Evolutionary conservation across 371 early-diverging fungal genomes (phyloP).

Genomic region (Lichtheimia hyalospora): DNA sequence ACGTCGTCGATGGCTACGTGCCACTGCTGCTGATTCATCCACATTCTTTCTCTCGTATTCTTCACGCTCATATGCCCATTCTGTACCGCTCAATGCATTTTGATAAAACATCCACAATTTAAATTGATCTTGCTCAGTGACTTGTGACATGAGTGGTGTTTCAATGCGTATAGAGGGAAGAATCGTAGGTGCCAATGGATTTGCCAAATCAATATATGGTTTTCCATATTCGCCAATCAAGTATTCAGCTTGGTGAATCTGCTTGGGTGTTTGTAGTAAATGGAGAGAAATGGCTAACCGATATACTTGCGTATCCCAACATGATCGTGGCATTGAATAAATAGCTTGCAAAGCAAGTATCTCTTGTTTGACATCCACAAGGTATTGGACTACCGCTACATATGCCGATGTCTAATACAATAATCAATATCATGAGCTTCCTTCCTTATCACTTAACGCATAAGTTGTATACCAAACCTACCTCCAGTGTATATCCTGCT

Average conservation of each 20-base stretch:
- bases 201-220: slow-evolving; percentile 31
- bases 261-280: slow-evolving; percentile 32
- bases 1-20: neutral
- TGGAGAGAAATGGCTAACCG: slow-evolving; percentile 36
- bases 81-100: slow-evolving; percentile 21
- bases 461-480: slow-evolving; percentile 3
- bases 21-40: slow-evolving; percentile 6
- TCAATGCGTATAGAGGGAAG: slow-evolving; percentile 28
- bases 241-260: slow-evolving; percentile 34
- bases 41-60: slow-evolving; percentile 11
- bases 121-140: slow-evolving; percentile 32
- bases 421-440: neutral
- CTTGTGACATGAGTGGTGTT: slow-evolving; percentile 31
- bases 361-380: slow-evolving; percentile 22
- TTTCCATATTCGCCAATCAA: slow-evolving; percentile 37
- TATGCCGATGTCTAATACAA: slow-evolving; percentile 23
- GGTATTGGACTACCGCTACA: slow-evolving; percentile 19
- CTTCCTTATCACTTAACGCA: too few relatives aligned
- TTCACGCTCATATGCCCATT: slow-evolving; percentile 26
- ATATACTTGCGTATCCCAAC: slow-evolving; percentile 37
- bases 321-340: slow-evolving; percentile 31
- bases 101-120: slow-evolving; percentile 41
- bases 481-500: slow-evolving; percentile 39
- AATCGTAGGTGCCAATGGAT: slow-evolving; percentile 32
- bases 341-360: slow-evolving; percentile 36